A percentile compares a stretch with the other conserved stretches of the same genome.
These are phyloP conservation scores for Coemansia umbellata DNA, from an alignment of 192 early-diverging fungal genomes.

Conservation along the genomic window DNA sequence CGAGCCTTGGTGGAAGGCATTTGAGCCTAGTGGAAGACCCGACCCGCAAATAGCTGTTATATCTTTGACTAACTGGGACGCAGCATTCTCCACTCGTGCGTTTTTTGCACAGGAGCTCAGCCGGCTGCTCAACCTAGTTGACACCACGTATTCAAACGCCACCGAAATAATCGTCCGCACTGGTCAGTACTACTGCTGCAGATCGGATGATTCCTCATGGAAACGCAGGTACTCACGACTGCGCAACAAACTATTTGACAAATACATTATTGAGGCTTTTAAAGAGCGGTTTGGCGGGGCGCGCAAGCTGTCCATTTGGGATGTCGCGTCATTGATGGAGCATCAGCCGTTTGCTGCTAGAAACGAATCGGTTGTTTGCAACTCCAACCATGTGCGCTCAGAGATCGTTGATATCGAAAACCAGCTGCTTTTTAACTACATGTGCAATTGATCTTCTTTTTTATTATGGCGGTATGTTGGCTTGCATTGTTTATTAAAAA, in stretches of 20 bases:
- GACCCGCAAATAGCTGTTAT: conserved; percentile 22
- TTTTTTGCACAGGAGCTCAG: conserved; percentile 23
- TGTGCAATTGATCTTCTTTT: no score
- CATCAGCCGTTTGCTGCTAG: conserved; percentile 23
- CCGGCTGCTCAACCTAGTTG: conserved; percentile 20
- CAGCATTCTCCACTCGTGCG: conserved; percentile 32
- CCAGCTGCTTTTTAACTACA: conserved; percentile 25
- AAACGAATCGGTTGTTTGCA: conserved; percentile 19
- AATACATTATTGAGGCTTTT: conserved; percentile 21
- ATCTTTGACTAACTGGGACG: conserved; percentile 55
- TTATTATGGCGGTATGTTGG: no score
- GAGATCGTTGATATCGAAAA: conserved; percentile 55
- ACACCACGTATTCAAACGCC: conserved; percentile 18
- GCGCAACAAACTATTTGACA: conserved; percentile 21
- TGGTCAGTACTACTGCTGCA: conserved; percentile 55
- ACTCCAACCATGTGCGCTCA: conserved; percentile 51
- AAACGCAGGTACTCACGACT: conserved; percentile 21
- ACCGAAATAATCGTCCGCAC: conserved; percentile 48
- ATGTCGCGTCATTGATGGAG: conserved; percentile 42
- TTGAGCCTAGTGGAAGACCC: no score
- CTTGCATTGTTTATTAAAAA: no score
- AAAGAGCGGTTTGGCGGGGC: conserved; percentile 14
- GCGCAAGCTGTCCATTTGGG: conserved; percentile 34
- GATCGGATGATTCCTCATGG: conserved; percentile 21
- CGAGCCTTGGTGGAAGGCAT: conserved; percentile 21